A percentile compares a stretch with the other conserved stretches of the same genome.
Conservation (phyloP, 2,329 filamentous ascomycete species). For the Diaporthe sp. region DNA sequence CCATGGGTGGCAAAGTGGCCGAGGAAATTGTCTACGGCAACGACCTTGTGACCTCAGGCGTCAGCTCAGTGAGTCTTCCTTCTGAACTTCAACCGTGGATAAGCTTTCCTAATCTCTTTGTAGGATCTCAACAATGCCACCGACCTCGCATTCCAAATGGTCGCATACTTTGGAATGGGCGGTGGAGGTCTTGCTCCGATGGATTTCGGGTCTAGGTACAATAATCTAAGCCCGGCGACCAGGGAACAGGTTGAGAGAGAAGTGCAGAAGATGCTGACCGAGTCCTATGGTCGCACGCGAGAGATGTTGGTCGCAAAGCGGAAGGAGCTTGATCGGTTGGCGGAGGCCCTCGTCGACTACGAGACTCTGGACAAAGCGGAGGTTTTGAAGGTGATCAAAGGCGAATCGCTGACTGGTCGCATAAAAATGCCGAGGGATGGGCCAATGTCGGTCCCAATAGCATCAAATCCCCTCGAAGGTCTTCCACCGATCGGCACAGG, state of each 20-base stretch:
- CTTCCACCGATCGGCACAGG: conserved; percentile 36
- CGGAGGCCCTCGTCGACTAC: conserved; percentile 91
- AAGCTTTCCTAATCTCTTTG: conserved; percentile 44
- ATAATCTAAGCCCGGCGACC: conserved; percentile 85
- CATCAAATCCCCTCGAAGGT: conserved; percentile 39
- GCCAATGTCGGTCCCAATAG: conserved; percentile 76
- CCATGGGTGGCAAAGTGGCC: conserved; percentile 82
- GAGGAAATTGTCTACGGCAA: conserved; percentile 90
- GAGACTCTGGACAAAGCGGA: conserved; percentile 92
- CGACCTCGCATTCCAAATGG: conserved; percentile 85
- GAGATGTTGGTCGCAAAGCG: conserved; percentile 80
- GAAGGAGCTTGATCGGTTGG: conserved; percentile 87
- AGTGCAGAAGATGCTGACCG: conserved; percentile 86
- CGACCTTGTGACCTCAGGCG: conserved; percentile 93
- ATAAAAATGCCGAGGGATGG: conserved; percentile 66
- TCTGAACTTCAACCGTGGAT: not conserved
- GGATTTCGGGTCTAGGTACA: conserved; percentile 85
- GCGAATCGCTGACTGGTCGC: conserved; percentile 82
- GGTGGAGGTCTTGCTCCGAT: conserved; percentile 84
- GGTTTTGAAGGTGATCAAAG: conserved; percentile 89
- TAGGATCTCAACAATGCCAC: conserved; percentile 90
- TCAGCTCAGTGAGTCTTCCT: conserved; percentile 73
- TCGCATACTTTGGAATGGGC: conserved; percentile 92
- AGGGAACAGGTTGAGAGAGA: conserved; percentile 89
- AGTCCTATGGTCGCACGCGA: conserved; percentile 80